Evolutionary conservation across 768 basidiomycete species (phyloP), one percentile per base, ranked within the genome.

Genomic region (Antrodiella citrinella): DNA sequence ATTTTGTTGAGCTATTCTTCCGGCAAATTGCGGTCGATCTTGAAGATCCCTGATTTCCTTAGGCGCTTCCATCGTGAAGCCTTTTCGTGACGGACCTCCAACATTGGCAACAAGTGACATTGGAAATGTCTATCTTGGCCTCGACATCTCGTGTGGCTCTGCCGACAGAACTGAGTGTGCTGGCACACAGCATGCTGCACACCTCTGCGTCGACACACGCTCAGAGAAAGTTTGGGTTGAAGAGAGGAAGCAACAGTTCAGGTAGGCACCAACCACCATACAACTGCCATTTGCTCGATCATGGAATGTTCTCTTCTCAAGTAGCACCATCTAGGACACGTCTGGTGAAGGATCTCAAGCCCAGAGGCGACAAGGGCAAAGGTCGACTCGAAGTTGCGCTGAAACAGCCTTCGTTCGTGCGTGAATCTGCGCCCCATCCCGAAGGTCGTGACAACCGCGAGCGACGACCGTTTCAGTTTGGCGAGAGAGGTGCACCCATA

Each of bases 301-400:
- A 35, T 35, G 30, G 7, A 35, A 15, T 15, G n/a, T n/a, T n/a
- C n/a, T n/a, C n/a, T n/a, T n/a, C n/a, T n/a, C n/a, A n/a, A 35
- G 15, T 44, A 39, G 54, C 53, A 12, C 54, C 59, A 3, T 59
- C 60, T 3, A 51, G 58, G 2, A 62, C 51, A 11, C 60, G 59
- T 10, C 58, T 63, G 19, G 59, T 57, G 4, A 62, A 61, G 49
- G 56, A 59, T 30, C 47, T 62, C 10, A 48, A 26, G 19, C 52
- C 59, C 18, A 53, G 47, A 10, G 47, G 21, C 26, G 18, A 22
- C 39, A 53, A 22, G 12, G 50, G 56, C 19, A 50, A 51, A 21
- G 39, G 40, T 9, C 26, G 21, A 4, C 45, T 62, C 4, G 58
- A 60, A 18, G 56, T 62, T 11, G 62, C 59, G 21, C 53, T 54